These are phyloP conservation scores for Starmerella tilneyi DNA, from an alignment of 805 yeast species.

Conservation along the genomic window DNA sequence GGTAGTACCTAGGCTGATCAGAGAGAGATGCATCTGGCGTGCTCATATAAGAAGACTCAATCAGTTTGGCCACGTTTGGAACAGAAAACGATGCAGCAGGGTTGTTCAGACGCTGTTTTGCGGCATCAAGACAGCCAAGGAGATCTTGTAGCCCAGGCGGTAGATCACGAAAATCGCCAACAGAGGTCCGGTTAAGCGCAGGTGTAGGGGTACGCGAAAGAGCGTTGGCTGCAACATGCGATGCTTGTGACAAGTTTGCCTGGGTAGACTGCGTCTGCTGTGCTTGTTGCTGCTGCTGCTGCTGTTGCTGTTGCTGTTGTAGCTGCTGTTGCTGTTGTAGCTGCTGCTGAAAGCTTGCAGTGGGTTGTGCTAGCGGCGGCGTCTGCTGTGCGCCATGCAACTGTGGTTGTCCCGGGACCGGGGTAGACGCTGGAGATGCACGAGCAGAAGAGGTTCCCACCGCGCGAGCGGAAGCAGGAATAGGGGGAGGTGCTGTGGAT, in stretches of 20 bases:
- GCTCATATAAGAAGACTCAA: slow-evolving; percentile 70
- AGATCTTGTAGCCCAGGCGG: slow-evolving; percentile 37
- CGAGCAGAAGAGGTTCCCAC: not conserved
- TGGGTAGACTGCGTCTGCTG: slow-evolving; percentile 2
- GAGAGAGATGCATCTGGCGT: slow-evolving; percentile 93
- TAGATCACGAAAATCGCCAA: slow-evolving; percentile 17
- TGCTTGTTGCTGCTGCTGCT: slow-evolving; percentile 1
- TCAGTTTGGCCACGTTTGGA: slow-evolving; percentile 40
- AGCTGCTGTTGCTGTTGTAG: slow-evolving; percentile 9
- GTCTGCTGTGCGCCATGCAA: not conserved
- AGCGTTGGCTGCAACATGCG: not conserved
- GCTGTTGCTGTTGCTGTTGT: not conserved
- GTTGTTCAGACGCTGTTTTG: slow-evolving; percentile 38
- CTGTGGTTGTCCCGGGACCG: not conserved
- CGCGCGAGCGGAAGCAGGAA: slow-evolving; percentile 1
- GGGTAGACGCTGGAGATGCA: slow-evolving; percentile 4
- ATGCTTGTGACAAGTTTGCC: not conserved
- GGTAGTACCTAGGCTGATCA: slow-evolving; percentile 68
- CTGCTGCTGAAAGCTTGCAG: not conserved
- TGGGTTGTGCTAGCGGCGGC: not conserved
- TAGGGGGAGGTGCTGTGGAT: slow-evolving; percentile 21
- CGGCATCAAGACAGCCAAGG: slow-evolving; percentile 33
- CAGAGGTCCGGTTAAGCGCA: not conserved
- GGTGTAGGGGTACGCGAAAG: slow-evolving; percentile 1
- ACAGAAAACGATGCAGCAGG: slow-evolving; percentile 37